Evolutionary conservation across 805 yeast species (phyloP).

Genomic region (Wickerhamomyces strasburgensis): DNA sequence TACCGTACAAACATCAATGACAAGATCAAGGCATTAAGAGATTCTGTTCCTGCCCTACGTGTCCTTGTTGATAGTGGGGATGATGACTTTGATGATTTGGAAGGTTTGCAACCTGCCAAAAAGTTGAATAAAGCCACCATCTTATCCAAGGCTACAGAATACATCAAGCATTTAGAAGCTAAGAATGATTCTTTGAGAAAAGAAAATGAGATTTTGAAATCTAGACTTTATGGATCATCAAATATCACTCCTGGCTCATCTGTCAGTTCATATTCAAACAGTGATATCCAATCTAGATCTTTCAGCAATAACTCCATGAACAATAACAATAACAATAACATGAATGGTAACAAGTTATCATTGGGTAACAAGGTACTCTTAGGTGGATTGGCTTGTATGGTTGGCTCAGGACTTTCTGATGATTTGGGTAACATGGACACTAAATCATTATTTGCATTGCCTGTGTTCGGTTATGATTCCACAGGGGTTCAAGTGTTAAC

Average conservation of each 20-base stretch:
- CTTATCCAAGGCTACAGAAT: constrained; percentile 70
- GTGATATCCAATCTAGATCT: constrained; percentile 7
- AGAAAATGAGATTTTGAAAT: constrained; percentile 41
- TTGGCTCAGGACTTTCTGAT: constrained; percentile 56
- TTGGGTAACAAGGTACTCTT: constrained; percentile 46
- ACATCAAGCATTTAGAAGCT: constrained; percentile 65
- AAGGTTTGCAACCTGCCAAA: constrained; percentile 72
- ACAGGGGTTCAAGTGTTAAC: constrained; percentile 25
- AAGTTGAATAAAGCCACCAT: constrained; percentile 76
- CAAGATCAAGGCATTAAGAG: constrained; percentile 58
- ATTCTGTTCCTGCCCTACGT: constrained; percentile 62
- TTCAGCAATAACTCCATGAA: not conserved
- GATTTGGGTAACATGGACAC: constrained; percentile 40
- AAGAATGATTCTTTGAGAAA: constrained; percentile 46
- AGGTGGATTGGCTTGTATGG: constrained; percentile 61
- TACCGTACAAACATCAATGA: constrained; percentile 68
- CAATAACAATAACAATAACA: constrained; percentile 10
- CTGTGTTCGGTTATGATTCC: constrained; percentile 32
- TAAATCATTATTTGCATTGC: constrained; percentile 44
- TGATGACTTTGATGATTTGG: constrained; percentile 60
- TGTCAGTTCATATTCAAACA: constrained; percentile 10
- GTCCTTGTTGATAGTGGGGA: constrained; percentile 37
- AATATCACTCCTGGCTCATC: constrained; percentile 20
- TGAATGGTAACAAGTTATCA: too few species aligned
- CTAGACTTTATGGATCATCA: constrained; percentile 21